phyloP scores from a whole-genome alignment of 2,329 filamentous ascomycete genomes.

The Alternaria brassicae region DNA sequence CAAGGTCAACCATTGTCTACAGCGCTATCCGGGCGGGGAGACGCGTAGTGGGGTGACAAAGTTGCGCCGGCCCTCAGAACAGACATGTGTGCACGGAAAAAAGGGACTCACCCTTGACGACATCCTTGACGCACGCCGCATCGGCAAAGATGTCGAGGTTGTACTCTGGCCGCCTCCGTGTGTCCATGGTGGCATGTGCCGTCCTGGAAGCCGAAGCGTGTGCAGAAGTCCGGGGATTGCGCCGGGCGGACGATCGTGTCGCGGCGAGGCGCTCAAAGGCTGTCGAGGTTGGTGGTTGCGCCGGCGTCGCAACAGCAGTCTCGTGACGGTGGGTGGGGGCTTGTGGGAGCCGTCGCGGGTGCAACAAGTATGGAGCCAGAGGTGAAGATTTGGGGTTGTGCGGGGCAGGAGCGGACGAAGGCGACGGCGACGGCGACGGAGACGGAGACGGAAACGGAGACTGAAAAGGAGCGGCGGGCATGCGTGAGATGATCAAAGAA shows the following conservation, averaged over 20 bases:
- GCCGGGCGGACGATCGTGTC: slow-evolving; percentile 17
- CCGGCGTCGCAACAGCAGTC: background rate
- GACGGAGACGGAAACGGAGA: slow-evolving; percentile 19
- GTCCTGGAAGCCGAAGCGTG: slow-evolving; percentile 17
- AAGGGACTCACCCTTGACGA: slow-evolving; percentile 78
- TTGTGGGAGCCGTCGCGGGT: slow-evolving; percentile 3
- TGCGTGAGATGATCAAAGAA: slow-evolving; percentile 31
- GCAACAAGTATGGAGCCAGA: slow-evolving; percentile 17
- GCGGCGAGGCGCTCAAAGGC: slow-evolving; percentile 15
- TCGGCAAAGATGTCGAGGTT: slow-evolving; percentile 94
- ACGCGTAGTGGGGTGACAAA: slow-evolving; percentile 13
- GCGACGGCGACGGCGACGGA: too few relatives aligned
- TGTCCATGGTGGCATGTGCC: slow-evolving; percentile 62
- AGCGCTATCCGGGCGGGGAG: slow-evolving; percentile 11
- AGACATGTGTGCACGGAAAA: slow-evolving; percentile 4
- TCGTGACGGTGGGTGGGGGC: background rate
- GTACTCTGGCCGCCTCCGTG: slow-evolving; percentile 79
- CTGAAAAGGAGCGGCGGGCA: slow-evolving; percentile 16
- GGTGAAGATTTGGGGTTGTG: slow-evolving; percentile 20
- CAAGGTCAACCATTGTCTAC: slow-evolving; percentile 17
- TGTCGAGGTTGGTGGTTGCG: background rate
- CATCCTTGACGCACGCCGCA: slow-evolving; percentile 85
- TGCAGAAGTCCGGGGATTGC: slow-evolving; percentile 16
- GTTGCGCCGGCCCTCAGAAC: slow-evolving; percentile 6
- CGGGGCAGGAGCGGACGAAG: slow-evolving; percentile 24